phyloP scores from a whole-genome alignment of 2,329 filamentous ascomycete genomes.

The Colletotrichum noveboracense region DNA sequence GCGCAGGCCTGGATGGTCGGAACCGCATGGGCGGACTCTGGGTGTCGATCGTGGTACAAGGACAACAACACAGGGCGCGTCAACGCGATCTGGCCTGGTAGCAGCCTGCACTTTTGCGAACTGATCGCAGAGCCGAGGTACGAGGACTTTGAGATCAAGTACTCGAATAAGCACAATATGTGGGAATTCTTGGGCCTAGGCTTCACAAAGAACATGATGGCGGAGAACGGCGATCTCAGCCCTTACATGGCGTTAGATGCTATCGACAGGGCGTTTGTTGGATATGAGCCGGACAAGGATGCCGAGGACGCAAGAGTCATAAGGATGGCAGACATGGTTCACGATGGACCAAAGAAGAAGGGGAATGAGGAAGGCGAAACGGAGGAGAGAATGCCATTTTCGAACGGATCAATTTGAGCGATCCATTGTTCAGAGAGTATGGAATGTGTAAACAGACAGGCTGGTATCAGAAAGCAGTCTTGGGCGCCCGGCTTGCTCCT shows the following conservation, averaged over 20 bases:
- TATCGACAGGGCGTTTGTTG: background rate
- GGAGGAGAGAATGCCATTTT: background rate
- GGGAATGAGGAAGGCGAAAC: fast-evolving
- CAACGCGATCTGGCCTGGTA: background rate
- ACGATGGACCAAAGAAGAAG: background rate
- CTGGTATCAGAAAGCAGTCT: background rate
- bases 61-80: background rate
- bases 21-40: background rate
- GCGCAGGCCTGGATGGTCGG: background rate
- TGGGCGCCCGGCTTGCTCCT: background rate
- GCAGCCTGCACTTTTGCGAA: background rate
- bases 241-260: background rate
- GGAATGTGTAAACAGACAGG: background rate
- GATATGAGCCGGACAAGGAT: background rate
- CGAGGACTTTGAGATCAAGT: background rate
- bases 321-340: background rate
- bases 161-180: background rate
- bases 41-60: background rate
- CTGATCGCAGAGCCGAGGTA: background rate
- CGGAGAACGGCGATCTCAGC: background rate
- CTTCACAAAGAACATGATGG: background rate
- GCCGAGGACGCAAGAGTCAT: background rate
- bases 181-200: background rate
- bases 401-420: background rate
- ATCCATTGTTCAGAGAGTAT: fast-evolving